Conservation (phyloP, 495 filamentous ascomycete species). For the Aspergillus baeticus region DNA sequence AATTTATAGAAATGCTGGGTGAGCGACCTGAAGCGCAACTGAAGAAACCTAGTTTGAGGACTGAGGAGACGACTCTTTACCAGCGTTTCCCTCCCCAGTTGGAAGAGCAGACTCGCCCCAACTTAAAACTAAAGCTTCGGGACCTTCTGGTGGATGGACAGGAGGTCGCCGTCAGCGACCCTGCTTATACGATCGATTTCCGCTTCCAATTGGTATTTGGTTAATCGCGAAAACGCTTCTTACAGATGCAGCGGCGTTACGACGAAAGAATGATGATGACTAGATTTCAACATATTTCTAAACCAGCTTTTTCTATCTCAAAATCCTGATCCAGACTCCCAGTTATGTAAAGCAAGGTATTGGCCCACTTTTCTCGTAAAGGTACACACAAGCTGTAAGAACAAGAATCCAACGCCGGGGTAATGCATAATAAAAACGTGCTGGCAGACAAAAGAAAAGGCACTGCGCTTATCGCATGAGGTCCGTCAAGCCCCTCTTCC, state of each 20-base stretch:
- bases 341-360: constrained; percentile 35
- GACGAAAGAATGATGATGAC: constrained; percentile 19
- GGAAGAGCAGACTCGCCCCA: constrained; percentile 76
- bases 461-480: constrained; percentile 45
- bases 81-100: constrained; percentile 80
- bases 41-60: constrained; percentile 86
- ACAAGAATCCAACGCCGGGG: constrained; percentile 42
- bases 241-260: constrained; percentile 10
- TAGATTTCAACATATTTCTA: constrained; percentile 25
- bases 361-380: constrained; percentile 41
- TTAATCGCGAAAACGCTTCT: constrained; percentile 19
- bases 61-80: constrained; percentile 80
- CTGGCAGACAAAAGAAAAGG: not conserved
- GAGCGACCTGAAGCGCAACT: constrained; percentile 81
- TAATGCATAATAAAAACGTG: constrained; percentile 42
- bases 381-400: constrained; percentile 43
- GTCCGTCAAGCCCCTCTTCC: constrained; percentile 62
- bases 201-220: constrained; percentile 58
- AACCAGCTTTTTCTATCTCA: constrained; percentile 31
- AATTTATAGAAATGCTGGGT: constrained; percentile 83
- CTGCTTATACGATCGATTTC: constrained; percentile 74
- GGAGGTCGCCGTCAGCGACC: constrained; percentile 79
- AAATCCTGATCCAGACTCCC: constrained; percentile 35
- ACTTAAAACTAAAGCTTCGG: constrained; percentile 72
- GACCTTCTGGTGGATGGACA: constrained; percentile 66